These are phyloP conservation scores for Penicillium sp. DNA, from an alignment of 2,329 filamentous ascomycete genomes.

Conservation along the genomic window DNA sequence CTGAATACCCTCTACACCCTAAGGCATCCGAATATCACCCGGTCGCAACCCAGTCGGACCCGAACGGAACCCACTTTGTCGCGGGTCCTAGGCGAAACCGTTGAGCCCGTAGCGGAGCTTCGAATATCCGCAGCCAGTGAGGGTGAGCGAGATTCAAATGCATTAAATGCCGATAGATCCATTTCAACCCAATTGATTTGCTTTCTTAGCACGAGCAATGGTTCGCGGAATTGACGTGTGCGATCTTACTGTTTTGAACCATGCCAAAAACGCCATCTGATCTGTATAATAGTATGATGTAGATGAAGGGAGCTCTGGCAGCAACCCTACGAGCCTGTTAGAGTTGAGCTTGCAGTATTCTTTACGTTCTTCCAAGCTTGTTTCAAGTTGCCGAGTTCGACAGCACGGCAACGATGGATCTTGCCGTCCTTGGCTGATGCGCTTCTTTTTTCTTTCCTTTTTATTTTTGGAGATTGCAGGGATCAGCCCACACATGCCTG, in stretches of 20 bases:
- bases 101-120: constrained; percentile 19
- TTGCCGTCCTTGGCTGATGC: neutral
- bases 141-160: neutral
- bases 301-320: neutral
- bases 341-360: neutral
- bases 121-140: neutral
- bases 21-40: neutral
- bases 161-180: neutral
- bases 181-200: neutral
- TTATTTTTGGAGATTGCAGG: constrained; percentile 14
- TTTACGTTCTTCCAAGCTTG: constrained; percentile 6
- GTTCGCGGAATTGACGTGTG: neutral
- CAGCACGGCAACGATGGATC: neutral
- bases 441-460: neutral
- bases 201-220: neutral
- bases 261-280: constrained; percentile 5
- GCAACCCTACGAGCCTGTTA: neutral
- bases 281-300: neutral
- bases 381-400: constrained; percentile 10
- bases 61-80: constrained; percentile 8
- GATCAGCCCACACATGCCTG: constrained; percentile 19
- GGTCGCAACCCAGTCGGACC: neutral
- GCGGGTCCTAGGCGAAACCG: constrained; percentile 10
- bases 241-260: neutral
- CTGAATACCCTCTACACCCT: neutral